Percentiles rank a stretch among this genome's conserved stretches.
phyloP scores from a whole-genome alignment of 257 asterid species.

The Nemophila menziesii region DNA sequence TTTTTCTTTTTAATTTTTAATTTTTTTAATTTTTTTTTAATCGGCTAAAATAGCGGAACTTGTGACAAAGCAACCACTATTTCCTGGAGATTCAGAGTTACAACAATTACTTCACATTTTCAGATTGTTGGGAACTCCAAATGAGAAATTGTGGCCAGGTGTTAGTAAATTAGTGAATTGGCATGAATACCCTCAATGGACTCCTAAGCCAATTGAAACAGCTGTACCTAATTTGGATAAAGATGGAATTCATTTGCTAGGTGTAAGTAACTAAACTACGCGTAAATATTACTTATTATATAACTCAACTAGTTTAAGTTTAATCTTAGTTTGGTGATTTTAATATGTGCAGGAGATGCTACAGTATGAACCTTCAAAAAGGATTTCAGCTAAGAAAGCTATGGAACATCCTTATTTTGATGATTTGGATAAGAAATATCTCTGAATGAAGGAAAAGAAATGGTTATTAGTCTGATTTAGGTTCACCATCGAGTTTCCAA shows the following conservation, averaged over 20 bases:
- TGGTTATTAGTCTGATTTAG: no score
- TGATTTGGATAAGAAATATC: slow-evolving; percentile 47
- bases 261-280: no score
- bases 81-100: slow-evolving; percentile 93
- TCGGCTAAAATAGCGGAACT: slow-evolving; percentile 93
- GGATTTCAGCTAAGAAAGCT: slow-evolving; percentile 96
- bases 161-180: slow-evolving; percentile 81
- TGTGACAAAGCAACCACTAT: slow-evolving; percentile 75
- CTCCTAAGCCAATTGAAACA: slow-evolving; percentile 54
- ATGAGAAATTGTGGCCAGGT: slow-evolving; percentile 87
- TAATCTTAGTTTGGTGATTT: no score
- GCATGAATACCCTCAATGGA: slow-evolving; percentile 99
- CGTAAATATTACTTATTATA: background rate
- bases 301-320: background rate
- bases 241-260: slow-evolving; percentile 55
- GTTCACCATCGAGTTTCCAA: no score
- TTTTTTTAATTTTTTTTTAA: no score
- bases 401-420: slow-evolving; percentile 89
- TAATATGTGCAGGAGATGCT: slow-evolving; percentile 75
- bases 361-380: slow-evolving; percentile 71
- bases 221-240: slow-evolving; percentile 74
- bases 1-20: no score
- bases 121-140: slow-evolving; percentile 89
- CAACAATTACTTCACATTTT: slow-evolving; percentile 97
- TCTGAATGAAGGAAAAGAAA: no score